These are phyloP conservation scores for Exophiala spinifera DNA, from an alignment of 2,329 filamentous ascomycete species.

Conservation along the genomic window DNA sequence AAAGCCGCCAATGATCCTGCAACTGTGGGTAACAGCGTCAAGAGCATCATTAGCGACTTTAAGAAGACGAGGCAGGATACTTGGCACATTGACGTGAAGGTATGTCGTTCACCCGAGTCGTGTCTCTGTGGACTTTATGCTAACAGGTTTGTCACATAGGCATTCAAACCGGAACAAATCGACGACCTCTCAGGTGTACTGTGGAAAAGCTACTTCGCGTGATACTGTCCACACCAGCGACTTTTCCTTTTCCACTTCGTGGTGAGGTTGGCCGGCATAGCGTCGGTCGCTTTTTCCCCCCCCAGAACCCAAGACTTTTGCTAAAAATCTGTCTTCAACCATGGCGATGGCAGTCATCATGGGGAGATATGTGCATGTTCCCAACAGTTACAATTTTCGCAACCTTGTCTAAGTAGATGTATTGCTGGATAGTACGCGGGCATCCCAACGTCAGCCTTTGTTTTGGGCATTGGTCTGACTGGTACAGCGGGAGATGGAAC, in stretches of 20 bases:
- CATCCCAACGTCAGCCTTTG: not conserved
- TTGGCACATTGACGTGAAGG: constrained; percentile 97
- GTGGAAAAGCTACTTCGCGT: constrained; percentile 99
- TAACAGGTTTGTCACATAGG: constrained; percentile 48
- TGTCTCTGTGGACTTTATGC: constrained; percentile 16
- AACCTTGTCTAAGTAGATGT: not conserved
- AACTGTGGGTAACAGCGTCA: constrained; percentile 92
- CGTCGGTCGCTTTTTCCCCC: constrained; percentile 6
- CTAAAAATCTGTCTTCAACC: too few species aligned
- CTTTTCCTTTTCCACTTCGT: too few species aligned
- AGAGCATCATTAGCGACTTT: constrained; percentile 90
- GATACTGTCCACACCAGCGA: too few species aligned
- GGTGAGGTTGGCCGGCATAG: constrained; percentile 9
- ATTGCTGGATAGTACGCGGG: not conserved
- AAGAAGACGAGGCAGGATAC: constrained; percentile 99
- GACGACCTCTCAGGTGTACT: constrained; percentile 94
- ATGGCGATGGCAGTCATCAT: too few species aligned
- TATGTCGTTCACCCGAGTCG: constrained; percentile 45
- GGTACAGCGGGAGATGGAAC: not conserved
- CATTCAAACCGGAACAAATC: constrained; percentile 85
- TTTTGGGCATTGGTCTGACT: not conserved
- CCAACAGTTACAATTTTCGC: not conserved
- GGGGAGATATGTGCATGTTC: not conserved
- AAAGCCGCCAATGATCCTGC: constrained; percentile 85
- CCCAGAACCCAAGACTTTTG: too few species aligned